Evolutionary conservation across 768 basidiomycete species (phyloP), one percentile per base, ranked within the genome.

Genomic region (Boletus barrowsii): DNA sequence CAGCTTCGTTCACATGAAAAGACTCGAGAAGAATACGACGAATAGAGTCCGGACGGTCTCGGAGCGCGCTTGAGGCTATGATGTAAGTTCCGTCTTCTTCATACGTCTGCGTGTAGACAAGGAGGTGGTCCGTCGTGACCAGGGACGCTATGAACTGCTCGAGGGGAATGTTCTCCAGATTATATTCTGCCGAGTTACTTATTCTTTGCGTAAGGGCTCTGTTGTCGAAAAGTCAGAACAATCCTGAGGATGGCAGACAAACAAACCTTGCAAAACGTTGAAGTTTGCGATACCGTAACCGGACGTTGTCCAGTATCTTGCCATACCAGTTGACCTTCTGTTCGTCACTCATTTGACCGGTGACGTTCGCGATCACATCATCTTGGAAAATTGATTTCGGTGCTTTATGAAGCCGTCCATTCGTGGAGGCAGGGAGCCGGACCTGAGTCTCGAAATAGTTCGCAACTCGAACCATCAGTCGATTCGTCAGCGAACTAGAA

Each of bases 401-500:
- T 14, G 63, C 62, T 57, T 70, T 64, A 30, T 60, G 61, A 15
- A 65, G 51, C 24, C 41, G 58, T 42, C 60, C 63, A 68, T 70
- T 75, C 18, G 66, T 69, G n/a, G 75, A 75, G 3, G 76, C 73
- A 14, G 89, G 88, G 11, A 88, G 82, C 22, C 87, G 86, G 32
- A 98, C 86, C 77, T 98, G 97, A 1, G 88, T 90, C 57, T 98
- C 93, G 67, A 98, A 98, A 68, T 91, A 94, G 67, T 91, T 91
- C 46, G 88, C 90, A 42, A 97, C 90, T 37, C 96, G 87, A 50
- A 91, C 85, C 80, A 96, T 90, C 36, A 98, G 77, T 65, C 90
- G 91, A 68, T 98, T 93, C 0, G 93, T 95, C 45, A 98, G 75
- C 10, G 90, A 88, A 66, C 96, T 98, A 62, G 30, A 39, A 30